phyloP scores from a whole-genome alignment of 805 yeast genomes.

The Lachancea quebecensis region DNA sequence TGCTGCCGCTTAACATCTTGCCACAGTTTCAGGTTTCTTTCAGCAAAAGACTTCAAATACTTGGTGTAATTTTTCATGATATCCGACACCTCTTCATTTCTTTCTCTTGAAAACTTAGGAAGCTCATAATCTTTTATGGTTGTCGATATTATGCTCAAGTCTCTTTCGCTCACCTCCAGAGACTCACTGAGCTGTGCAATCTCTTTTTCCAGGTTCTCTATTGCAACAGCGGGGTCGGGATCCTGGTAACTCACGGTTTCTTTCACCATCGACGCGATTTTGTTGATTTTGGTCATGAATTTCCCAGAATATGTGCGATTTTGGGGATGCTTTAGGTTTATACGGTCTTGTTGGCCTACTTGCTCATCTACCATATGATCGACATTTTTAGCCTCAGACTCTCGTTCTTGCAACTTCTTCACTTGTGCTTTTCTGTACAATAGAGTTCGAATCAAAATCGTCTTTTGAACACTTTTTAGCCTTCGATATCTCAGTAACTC shows the following conservation, averaged over 20 bases:
- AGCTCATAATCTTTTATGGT: conserved; percentile 30
- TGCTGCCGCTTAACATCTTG: conserved; percentile 12
- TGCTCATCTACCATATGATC: conserved; percentile 21
- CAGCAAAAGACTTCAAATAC: conserved; percentile 26
- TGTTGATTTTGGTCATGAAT: conserved; percentile 23
- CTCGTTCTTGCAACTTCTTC: conserved; percentile 22
- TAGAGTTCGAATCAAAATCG: conserved; percentile 21
- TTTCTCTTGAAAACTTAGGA: conserved; percentile 22
- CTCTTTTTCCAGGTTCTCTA: conserved; percentile 20
- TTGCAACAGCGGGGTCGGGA: conserved; percentile 19
- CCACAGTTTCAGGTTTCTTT: conserved; percentile 27
- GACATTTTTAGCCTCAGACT: conserved; percentile 19
- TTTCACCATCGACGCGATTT: conserved; percentile 28
- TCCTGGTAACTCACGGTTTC: conserved; percentile 30
- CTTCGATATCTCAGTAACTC: conserved; percentile 28
- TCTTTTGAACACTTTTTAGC: conserved; percentile 26
- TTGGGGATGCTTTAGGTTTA: conserved; percentile 18
- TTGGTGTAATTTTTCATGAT: conserved; percentile 24
- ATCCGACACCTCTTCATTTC: conserved; percentile 20
- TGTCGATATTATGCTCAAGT: conserved; percentile 25
- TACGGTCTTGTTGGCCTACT: conserved; percentile 15
- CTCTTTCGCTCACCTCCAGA: conserved; percentile 25
- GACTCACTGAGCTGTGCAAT: conserved; percentile 19
- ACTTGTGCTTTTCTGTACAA: conserved; percentile 20
- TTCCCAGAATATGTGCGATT: conserved; percentile 23